A percentile compares a stretch with the other conserved stretches of the same genome.
These are phyloP conservation scores for Clitoria ternatea DNA, from an alignment of 306 rosid species.

Conservation along the genomic window DNA sequence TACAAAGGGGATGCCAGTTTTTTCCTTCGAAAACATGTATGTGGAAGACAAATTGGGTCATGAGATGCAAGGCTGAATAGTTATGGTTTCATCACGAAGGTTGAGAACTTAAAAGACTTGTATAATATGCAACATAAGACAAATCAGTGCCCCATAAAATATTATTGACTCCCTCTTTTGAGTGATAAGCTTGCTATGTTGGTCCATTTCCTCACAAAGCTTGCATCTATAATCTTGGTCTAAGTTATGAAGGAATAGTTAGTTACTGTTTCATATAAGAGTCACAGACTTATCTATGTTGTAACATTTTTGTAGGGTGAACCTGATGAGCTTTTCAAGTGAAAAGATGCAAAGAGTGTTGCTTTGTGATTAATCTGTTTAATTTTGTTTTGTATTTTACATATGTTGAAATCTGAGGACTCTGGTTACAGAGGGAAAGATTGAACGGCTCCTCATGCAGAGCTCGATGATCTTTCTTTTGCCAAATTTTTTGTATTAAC, in stretches of 20 bases:
- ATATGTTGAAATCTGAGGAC: slow-evolving; percentile 44
- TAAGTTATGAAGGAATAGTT: slow-evolving; percentile 25
- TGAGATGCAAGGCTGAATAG: slow-evolving; percentile 34
- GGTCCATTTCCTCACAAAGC: slow-evolving; percentile 27
- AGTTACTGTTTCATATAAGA: slow-evolving; percentile 22
- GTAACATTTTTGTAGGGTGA: slow-evolving; percentile 4
- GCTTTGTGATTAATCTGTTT: background rate
- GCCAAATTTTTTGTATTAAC: slow-evolving; percentile 30
- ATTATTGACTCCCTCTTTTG: slow-evolving; percentile 17
- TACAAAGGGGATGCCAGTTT: slow-evolving; percentile 5
- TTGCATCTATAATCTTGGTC: slow-evolving; percentile 13
- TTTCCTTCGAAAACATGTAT: slow-evolving; percentile 21
- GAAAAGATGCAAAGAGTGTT: background rate
- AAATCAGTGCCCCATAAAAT: slow-evolving; percentile 19
- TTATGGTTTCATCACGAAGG: slow-evolving; percentile 23
- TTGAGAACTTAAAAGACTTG: slow-evolving; percentile 34
- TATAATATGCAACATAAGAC: slow-evolving; percentile 19
- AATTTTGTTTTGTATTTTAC: background rate
- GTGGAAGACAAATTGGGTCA: slow-evolving; percentile 44
- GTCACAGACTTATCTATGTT: background rate
- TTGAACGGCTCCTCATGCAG: slow-evolving; percentile 44
- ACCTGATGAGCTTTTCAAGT: background rate
- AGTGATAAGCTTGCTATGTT: slow-evolving; percentile 10
- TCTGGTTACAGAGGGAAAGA: slow-evolving; percentile 53
- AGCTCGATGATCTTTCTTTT: slow-evolving; percentile 38